Evolutionary conservation across 2,329 filamentous ascomycete genomes (phyloP), one percentile per base, ranked within the genome.

Genomic region (Trichocomaceae sp.): DNA sequence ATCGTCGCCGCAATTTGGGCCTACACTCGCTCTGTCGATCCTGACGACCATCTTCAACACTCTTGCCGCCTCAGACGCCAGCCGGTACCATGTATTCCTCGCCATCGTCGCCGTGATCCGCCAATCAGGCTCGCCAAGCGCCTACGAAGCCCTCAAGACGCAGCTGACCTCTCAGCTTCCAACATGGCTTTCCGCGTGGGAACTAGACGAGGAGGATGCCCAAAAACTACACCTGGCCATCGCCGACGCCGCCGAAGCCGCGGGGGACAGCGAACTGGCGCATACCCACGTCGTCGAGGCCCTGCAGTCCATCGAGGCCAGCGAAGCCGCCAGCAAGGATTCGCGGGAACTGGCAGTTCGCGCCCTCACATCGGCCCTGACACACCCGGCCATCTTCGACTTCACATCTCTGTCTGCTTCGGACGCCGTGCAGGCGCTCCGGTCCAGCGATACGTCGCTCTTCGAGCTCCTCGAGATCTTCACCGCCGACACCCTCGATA

Each of bases 31-130:
- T 61, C 86, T 97, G 64, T 90, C 90, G 62, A 87, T 93, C 64
- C 83, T 99, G 63, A 90, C 89, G 69, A 96, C 91, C 65, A 84
- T 99, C 68, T 99, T 97, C 85, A 99, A 99, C 81, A 86, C 95
- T 62, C 82, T 97, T 63, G 77, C 85, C 63, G 77, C 85, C 58
- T 79, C 85, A 66, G 86, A 90, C 69, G 85, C 89, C 54, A 82
- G 88, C 68, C 86, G 93, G 58, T 96, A 87, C 75, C 87, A 96
- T 69, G 90, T 99, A 57, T 88, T 99, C 67, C 81, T 93, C 71
- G 84, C 90, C 66, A 90, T 96, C 64, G 76, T 97, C 60, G 86
- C 86, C 64, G 88, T 96, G 64, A 83, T 96, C 71, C 86, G 86
- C 70, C 73, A 78, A 56, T 81, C 86, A 64, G 79, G 82, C 67